Percentiles rank a stretch among this genome's conserved stretches.
These are phyloP conservation scores for Xylaria flabelliformis DNA, from an alignment of 495 filamentous ascomycete genomes.

Conservation along the genomic window DNA sequence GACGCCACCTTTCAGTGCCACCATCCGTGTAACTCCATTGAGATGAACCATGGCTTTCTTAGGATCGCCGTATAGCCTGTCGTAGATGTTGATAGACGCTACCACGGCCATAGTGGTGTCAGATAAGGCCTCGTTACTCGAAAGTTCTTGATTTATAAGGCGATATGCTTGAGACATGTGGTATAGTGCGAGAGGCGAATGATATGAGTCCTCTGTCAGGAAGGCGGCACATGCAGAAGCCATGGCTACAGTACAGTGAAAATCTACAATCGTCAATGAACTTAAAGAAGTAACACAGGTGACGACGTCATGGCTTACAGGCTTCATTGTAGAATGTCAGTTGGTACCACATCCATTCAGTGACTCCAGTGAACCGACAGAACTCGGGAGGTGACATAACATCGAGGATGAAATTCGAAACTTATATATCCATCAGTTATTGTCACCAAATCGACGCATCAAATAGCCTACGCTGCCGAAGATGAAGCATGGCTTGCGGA, in stretches of 20 bases:
- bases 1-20: conserved; percentile 14
- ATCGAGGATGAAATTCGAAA: conserved; percentile 5
- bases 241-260: conserved; percentile 20
- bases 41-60: conserved; percentile 23
- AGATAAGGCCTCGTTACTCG: conserved; percentile 10
- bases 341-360: conserved; percentile 14
- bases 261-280: conserved; percentile 12
- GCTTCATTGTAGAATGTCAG: conserved; percentile 21
- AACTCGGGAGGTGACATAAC: conserved; percentile 12
- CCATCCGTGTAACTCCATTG: background rate
- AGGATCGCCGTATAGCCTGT: conserved; percentile 14
- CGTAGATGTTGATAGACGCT: conserved; percentile 14
- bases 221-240: conserved; percentile 21
- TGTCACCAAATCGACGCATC: background rate
- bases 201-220: background rate
- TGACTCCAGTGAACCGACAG: conserved; percentile 6
- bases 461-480: conserved; percentile 13
- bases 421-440: conserved; percentile 4
- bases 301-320: background rate
- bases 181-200: conserved; percentile 19
- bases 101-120: conserved; percentile 20
- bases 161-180: conserved; percentile 22
- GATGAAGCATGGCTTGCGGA: conserved; percentile 8
- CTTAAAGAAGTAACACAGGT: background rate
- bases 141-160: conserved; percentile 14